Percentiles rank a stretch among this genome's conserved stretches.
Evolutionary conservation across 257 asterid genomes (phyloP).

Genomic region (Ajuga chamaepitys): DNA sequence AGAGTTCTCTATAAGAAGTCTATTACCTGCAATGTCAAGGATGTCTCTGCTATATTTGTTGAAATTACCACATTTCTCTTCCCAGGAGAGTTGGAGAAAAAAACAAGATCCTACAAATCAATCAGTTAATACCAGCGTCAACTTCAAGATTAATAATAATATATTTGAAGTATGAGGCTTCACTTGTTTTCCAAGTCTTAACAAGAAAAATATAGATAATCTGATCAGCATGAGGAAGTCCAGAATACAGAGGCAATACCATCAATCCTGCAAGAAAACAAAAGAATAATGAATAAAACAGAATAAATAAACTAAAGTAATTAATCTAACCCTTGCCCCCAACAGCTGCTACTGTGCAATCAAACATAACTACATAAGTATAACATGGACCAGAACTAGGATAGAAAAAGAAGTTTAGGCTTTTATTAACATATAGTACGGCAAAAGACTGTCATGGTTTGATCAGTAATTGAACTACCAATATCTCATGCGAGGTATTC

Average conservation of each 20-base stretch:
- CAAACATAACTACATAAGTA: too few species aligned
- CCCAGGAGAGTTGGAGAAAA: slow-evolving; percentile 90
- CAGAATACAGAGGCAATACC: slow-evolving; percentile 83
- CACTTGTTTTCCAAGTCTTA: background rate
- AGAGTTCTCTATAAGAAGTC: background rate
- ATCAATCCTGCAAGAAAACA: slow-evolving; percentile 58
- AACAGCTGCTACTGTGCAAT: background rate
- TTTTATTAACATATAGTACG: too few species aligned
- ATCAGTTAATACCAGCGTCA: slow-evolving; percentile 1
- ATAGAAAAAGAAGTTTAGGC: too few species aligned
- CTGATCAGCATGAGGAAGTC: slow-evolving; percentile 92
- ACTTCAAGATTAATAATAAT: slow-evolving; percentile 8
- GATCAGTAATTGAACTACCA: too few species aligned
- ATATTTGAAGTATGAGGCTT: background rate
- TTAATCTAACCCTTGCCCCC: background rate
- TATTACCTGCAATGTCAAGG: slow-evolving; percentile 92
- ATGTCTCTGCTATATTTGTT: slow-evolving; percentile 97
- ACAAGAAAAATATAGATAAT: slow-evolving; percentile 24
- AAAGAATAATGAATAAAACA: background rate
- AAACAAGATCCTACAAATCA: slow-evolving; percentile 66
- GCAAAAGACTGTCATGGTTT: too few species aligned
- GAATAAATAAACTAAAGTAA: background rate
- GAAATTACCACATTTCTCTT: slow-evolving; percentile 91
- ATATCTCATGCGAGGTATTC: too few species aligned
- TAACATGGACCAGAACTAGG: too few species aligned